These are phyloP conservation scores for Picea abies DNA, from an alignment of 83 land plant species.

Conservation along the genomic window DNA sequence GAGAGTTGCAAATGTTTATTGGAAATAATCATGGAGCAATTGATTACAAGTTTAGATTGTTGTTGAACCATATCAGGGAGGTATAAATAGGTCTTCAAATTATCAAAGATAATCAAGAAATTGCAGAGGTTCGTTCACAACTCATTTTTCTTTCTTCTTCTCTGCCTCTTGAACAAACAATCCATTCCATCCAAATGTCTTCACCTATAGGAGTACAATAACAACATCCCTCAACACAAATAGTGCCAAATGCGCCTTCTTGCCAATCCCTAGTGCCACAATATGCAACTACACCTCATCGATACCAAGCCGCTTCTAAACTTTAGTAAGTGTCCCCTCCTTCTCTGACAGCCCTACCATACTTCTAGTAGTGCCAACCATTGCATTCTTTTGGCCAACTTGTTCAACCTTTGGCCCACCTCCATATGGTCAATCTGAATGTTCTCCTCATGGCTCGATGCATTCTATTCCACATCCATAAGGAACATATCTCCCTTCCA, in stretches of 20 bases:
- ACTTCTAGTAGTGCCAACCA: conserved; percentile 17
- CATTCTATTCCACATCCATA: conserved; percentile 35
- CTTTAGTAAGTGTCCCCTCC: conserved; percentile 28
- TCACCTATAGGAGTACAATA: too few species aligned
- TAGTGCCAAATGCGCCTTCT: too few species aligned
- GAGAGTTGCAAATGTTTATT: conserved; percentile 54
- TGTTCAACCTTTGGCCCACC: conserved; percentile 31
- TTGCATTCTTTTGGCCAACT: conserved; percentile 20
- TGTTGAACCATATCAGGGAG: conserved; percentile 77
- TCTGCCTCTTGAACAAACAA: too few species aligned
- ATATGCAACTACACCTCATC: conserved; percentile 20
- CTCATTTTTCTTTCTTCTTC: conserved; percentile 16
- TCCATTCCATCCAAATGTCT: too few species aligned
- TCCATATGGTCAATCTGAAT: conserved; percentile 23
- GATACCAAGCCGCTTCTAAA: conserved; percentile 14
- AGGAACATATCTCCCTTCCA: conserved; percentile 18
- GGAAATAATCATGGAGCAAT: conserved; percentile 61
- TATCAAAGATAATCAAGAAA: conserved; percentile 76
- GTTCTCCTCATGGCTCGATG: conserved; percentile 13
- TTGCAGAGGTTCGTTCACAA: conserved; percentile 56
- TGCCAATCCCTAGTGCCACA: not conserved
- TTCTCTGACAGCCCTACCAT: conserved; percentile 21
- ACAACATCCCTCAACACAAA: too few species aligned
- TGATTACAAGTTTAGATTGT: conserved; percentile 69
- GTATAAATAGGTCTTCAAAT: conserved; percentile 67